Evolutionary conservation across 2,329 filamentous ascomycete species (phyloP), one percentile per base, ranked within the genome.

Genomic region (Claviceps fusiformis): DNA sequence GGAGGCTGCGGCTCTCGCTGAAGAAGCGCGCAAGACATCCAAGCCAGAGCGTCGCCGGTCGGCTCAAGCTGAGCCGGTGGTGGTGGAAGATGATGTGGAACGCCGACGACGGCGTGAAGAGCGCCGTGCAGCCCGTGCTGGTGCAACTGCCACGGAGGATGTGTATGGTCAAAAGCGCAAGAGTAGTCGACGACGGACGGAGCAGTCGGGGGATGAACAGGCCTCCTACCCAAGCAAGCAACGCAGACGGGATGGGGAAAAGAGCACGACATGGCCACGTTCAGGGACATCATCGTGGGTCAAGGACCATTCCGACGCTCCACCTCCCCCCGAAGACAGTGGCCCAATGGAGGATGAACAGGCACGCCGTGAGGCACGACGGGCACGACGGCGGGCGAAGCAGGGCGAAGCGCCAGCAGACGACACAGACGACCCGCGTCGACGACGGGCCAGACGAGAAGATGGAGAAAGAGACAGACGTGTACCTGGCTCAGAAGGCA

Each of bases 241-340:
- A 48, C 65, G 69, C 27, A 61, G 59, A 48, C 60, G 67, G 54
- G 72, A 71, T 49, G 70, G 64, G 52, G 71, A 67, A 53, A 59
- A 69, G 39, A 60, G 73, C 9, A 71, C 71, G 10, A 71, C 71
- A 9, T 84, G 81, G 81, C 81, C 81, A 19, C 78, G 83, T 63
- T 82, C 78, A 7, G 81, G 81, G 31, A 84, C 81, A 0, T 80
- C 78, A 9, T 83, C 80, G 0, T 85, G 82, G 82, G 81, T 84
- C 5, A 83, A 83, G 65, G 80, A 84, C 13, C 76, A 82, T 60
- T 79, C 77, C 2, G 81, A 83, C 60, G 80, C 80, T 3, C 79
- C 79, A 1, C 79, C 80, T 3, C 80, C 81, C 2, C 79, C 78
- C 1, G 73, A 74, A 0, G 70, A 71, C 44, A 61, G 61, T 48